A percentile compares a stretch with the other conserved stretches of the same genome.
These are phyloP conservation scores for Fusarium xyrophilum DNA, from an alignment of 2,329 filamentous ascomycete genomes.

Conservation along the genomic window DNA sequence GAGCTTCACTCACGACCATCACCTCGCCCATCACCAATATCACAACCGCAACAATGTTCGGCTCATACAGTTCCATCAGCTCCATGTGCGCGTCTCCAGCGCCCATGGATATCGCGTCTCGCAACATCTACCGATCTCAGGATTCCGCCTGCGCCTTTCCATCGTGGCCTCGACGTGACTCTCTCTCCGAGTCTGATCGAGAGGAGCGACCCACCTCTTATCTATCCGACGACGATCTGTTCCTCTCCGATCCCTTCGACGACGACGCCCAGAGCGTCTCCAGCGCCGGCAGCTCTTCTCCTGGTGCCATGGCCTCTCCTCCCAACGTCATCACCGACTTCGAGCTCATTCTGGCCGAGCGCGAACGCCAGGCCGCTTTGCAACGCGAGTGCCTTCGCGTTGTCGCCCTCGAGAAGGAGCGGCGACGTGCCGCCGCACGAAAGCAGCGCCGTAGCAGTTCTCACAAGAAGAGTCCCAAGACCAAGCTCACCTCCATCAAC, in stretches of 20 bases:
- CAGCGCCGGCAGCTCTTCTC: constrained; percentile 53
- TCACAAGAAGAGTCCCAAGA: constrained; percentile 59
- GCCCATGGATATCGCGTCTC: constrained; percentile 56
- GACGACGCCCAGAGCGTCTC: constrained; percentile 58
- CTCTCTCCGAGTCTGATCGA: constrained; percentile 54
- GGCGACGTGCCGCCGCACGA: constrained; percentile 51
- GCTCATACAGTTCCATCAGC: constrained; percentile 59
- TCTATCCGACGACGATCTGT: constrained; percentile 70
- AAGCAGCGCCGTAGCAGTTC: constrained; percentile 49
- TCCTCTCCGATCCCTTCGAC: constrained; percentile 59
- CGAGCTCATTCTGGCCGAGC: constrained; percentile 59
- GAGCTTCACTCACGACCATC: constrained; percentile 31
- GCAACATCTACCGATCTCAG: constrained; percentile 49
- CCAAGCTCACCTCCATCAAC: constrained; percentile 56
- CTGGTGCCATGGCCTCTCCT: constrained; percentile 44
- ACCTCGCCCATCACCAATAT: constrained; percentile 31
- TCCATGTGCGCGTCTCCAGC: constrained; percentile 53
- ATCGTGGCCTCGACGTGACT: constrained; percentile 64
- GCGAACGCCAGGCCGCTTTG: constrained; percentile 55
- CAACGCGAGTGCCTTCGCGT: constrained; percentile 61
- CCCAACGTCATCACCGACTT: constrained; percentile 53
- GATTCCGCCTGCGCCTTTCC: constrained; percentile 62
- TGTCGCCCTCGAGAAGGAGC: constrained; percentile 62
- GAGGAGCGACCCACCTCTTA: constrained; percentile 60
- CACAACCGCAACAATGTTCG: constrained; percentile 53